Evolutionary conservation across 257 asterid species (phyloP), one percentile per base, ranked within the genome.

Genomic region (Nicotiana tomentosiformis): DNA sequence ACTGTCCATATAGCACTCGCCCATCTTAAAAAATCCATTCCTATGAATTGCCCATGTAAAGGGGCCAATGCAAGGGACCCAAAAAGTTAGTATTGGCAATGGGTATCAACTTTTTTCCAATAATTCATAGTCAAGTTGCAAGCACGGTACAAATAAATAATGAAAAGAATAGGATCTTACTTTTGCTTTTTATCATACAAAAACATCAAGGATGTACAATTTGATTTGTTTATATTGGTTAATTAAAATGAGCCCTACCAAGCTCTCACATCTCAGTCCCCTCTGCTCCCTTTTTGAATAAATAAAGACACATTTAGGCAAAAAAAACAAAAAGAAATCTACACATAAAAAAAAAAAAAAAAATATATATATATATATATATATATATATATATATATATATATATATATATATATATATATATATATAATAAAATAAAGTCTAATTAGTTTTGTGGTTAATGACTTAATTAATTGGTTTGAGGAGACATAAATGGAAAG

Each of bases 161-260:
- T 55, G 26, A 84, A 83, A 77, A 53, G 76, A 83, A 69, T 72
- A 72, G 88, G 82, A 86, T 88, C 80, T 84, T 56, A 35, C 81
- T 20, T 30, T 70, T 56, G 85, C 67, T 86, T 43, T 82, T 81
- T n/a, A 74, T 72, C 39, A 76, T 61, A 56, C 37, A 81, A 55
- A 46, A 37, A 64, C 69, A 77, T 69, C 65, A 66, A 26, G 10
- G 61, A 83, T 81, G 78, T 83, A 84, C 64, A 74, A 74, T 26
- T 76, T 76, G 43, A 77, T 26, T 87, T 68, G 35, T 82, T 32
- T 66, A 33, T 66, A 89, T 90, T 91, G 84, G 89, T 85, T 83
- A 85, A 53, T 82, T 90, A 89, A 88, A 86, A 83, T 90, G 87
- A 87, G 64, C 56, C 86, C 81, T 87, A 80, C 85, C 87, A 70